Conservation (phyloP, 257 asterid species). For the Capsicum chinense region DNA sequence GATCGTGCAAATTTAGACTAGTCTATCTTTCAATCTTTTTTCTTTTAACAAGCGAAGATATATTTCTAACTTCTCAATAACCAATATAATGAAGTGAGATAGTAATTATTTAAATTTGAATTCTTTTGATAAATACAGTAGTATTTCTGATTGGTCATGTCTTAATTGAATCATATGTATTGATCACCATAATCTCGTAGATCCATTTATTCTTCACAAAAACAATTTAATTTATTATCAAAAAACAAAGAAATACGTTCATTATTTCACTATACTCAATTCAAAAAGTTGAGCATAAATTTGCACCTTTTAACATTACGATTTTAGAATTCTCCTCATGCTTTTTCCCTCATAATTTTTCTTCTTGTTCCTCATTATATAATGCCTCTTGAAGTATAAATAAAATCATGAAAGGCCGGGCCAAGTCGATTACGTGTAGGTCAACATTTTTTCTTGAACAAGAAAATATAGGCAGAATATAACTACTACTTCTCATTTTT, state of each 20-base stretch:
- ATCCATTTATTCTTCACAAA: neutral
- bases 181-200: neutral
- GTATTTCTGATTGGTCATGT: rapidly evolving
- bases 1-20: neutral
- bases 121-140: neutral
- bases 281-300: neutral
- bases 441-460: neutral
- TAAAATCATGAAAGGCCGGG: neutral
- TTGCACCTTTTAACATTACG: neutral
- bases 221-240: neutral
- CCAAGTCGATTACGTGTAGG: neutral
- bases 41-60: neutral
- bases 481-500: neutral
- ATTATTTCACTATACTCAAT: neutral
- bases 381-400: neutral
- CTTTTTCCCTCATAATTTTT: neutral
- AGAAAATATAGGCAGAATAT: neutral
- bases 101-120: neutral
- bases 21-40: too few species aligned
- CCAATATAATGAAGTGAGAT: neutral
- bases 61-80: neutral
- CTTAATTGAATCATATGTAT: neutral
- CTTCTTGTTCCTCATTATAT: neutral
- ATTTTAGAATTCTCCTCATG: neutral
- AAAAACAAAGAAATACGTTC: neutral